These are phyloP conservation scores for Calonectria montana DNA, from an alignment of 2,329 filamentous ascomycete genomes.

Conservation along the genomic window DNA sequence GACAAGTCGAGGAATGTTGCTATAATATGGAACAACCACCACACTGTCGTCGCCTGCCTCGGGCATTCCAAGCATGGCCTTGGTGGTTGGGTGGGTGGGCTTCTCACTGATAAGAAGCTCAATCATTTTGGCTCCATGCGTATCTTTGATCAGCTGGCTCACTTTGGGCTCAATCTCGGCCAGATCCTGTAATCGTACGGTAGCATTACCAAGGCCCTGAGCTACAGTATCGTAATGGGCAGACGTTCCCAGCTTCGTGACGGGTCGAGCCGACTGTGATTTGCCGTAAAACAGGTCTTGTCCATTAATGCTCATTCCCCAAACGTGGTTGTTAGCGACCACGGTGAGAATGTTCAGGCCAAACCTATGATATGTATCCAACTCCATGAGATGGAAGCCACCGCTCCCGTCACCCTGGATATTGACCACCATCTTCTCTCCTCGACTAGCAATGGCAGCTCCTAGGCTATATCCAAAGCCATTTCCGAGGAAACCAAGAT, in stretches of 20 bases:
- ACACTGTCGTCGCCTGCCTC: background rate
- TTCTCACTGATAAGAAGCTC: background rate
- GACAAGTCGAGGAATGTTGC: background rate
- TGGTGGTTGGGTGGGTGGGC: background rate
- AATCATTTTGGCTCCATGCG: background rate
- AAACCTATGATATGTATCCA: background rate
- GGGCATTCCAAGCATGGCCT: background rate
- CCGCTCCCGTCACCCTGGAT: background rate
- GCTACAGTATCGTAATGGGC: background rate
- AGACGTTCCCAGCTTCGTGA: background rate
- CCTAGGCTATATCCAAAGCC: background rate
- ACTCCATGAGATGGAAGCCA: background rate
- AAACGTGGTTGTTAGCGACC: background rate
- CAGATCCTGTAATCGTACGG: background rate
- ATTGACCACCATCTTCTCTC: background rate
- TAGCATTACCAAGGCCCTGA: background rate
- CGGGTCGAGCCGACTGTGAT: background rate
- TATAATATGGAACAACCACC: background rate
- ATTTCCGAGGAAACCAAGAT: background rate
- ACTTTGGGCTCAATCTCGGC: background rate
- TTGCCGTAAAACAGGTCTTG: background rate
- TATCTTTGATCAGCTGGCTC: background rate
- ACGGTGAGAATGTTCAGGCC: background rate
- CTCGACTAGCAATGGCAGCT: background rate
- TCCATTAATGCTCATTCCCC: background rate